phyloP scores from a whole-genome alignment of 257 asterid genomes.

The Fraxinus americana region DNA sequence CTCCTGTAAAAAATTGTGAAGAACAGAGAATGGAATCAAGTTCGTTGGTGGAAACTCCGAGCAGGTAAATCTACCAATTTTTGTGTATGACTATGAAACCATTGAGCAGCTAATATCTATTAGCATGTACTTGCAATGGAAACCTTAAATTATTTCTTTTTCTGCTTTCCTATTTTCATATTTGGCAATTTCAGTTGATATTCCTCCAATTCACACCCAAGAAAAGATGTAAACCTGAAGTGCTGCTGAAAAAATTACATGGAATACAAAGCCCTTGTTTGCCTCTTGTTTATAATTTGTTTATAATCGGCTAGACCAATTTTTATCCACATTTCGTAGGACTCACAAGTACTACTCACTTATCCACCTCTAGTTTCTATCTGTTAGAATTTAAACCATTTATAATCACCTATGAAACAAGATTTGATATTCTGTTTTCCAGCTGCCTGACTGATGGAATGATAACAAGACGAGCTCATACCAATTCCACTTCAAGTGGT shows the following conservation, averaged over 20 bases:
- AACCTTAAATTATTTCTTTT: background rate
- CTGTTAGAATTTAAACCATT: no score
- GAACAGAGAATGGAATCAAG: conserved; percentile 39
- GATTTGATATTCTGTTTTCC: conserved; percentile 11
- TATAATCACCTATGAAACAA: no score
- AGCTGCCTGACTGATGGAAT: conserved; percentile 63
- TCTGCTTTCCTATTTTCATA: background rate
- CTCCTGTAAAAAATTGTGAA: conserved; percentile 43
- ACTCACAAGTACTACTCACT: no score
- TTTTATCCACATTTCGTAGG: no score
- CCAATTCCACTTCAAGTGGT: conserved; percentile 36
- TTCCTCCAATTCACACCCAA: conserved; percentile 10
- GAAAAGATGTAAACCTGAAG: conserved; percentile 22
- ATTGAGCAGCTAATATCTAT: conserved; percentile 22
- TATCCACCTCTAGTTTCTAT: no score
- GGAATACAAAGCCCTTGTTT: background rate
- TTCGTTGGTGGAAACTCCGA: conserved; percentile 55
- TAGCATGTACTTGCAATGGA: background rate
- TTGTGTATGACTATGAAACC: conserved; percentile 12
- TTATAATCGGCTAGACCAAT: no score
- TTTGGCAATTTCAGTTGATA: conserved; percentile 14
- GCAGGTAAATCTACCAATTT: conserved; percentile 52
- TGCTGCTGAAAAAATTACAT: background rate
- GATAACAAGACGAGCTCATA: conserved; percentile 32
- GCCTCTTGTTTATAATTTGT: no score